Evolutionary conservation across 305 asterid species (phyloP).

Genomic region (Rubia tinctorum): DNA sequence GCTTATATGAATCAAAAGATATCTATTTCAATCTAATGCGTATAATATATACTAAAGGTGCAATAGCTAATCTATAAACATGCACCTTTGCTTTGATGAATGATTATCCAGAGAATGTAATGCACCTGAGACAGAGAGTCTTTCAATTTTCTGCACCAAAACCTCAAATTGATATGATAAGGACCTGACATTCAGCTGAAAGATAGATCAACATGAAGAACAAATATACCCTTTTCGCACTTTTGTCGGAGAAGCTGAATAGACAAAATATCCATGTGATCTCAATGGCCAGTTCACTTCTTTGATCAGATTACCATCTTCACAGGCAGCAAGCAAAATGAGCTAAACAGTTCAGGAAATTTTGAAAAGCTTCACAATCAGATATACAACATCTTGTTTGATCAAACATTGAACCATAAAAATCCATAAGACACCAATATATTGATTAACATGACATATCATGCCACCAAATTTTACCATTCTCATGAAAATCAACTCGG

Average conservation of each 20-base stretch:
- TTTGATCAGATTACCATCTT: conserved; percentile 86
- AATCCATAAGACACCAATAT: background rate
- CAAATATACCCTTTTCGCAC: too few relatives aligned
- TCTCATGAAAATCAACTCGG: conserved; percentile 87
- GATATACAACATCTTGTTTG: background rate
- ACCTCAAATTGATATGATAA: too few relatives aligned
- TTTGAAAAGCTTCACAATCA: background rate
- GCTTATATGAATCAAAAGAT: too few relatives aligned
- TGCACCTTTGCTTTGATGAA: too few relatives aligned
- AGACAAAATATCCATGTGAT: conserved; percentile 74
- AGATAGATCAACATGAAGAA: too few relatives aligned
- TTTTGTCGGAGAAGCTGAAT: conserved; percentile 90
- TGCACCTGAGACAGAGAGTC: too few relatives aligned
- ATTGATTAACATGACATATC: background rate
- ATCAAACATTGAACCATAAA: background rate
- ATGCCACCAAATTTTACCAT: conserved; percentile 43
- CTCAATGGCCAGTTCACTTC: conserved; percentile 79
- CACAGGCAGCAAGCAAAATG: conserved; percentile 15
- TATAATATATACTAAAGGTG: too few relatives aligned
- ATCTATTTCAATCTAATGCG: too few relatives aligned
- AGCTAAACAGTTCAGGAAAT: background rate
- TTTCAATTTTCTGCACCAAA: too few relatives aligned
- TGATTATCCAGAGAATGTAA: too few relatives aligned
- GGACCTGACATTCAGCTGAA: too few relatives aligned
- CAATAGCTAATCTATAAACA: too few relatives aligned